Evolutionary conservation across 352 stramenopile genomes (phyloP).

Genomic region (Pythium phragmiticola): DNA sequence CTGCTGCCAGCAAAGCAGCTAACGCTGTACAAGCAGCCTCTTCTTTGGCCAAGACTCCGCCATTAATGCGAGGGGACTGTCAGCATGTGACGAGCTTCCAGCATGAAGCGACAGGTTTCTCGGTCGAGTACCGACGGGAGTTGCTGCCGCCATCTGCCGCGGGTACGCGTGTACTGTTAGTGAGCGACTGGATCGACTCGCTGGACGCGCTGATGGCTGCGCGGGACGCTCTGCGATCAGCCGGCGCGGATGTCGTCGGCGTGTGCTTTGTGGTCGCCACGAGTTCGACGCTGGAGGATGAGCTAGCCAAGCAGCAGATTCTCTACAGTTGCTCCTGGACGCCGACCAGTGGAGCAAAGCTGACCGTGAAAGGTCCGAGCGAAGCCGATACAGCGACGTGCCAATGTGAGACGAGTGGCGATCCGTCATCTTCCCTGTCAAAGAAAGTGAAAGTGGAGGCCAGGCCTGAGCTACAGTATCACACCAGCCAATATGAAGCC

Average conservation of each 20-base stretch:
- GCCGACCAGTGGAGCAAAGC: constrained; percentile 32
- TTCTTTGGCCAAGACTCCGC: neutral
- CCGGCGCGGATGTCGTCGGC: constrained; percentile 51
- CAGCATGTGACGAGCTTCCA: constrained; percentile 6
- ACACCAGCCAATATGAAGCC: constrained; percentile 63
- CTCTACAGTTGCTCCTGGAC: constrained; percentile 51
- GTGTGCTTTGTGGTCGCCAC: constrained; percentile 48
- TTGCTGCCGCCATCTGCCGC: neutral
- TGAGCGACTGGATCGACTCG: constrained; percentile 58
- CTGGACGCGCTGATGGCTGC: constrained; percentile 43
- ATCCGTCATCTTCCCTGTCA: neutral
- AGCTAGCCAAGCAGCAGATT: constrained; percentile 40
- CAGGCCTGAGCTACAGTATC: constrained; percentile 24
- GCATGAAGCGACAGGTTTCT: constrained; percentile 6
- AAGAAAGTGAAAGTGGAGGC: neutral
- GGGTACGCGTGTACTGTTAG: constrained; percentile 25
- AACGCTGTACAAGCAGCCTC: neutral
- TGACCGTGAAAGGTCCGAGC: constrained; percentile 18
- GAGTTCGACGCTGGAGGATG: constrained; percentile 32
- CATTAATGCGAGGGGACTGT: neutral
- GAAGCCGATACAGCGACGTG: neutral
- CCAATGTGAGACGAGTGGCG: no score
- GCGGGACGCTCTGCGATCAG: constrained; percentile 33
- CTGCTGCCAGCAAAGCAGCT: neutral
- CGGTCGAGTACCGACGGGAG: constrained; percentile 17